Evolutionary conservation across 768 basidiomycete species (phyloP).

Genomic region (Russula vinacea): DNA sequence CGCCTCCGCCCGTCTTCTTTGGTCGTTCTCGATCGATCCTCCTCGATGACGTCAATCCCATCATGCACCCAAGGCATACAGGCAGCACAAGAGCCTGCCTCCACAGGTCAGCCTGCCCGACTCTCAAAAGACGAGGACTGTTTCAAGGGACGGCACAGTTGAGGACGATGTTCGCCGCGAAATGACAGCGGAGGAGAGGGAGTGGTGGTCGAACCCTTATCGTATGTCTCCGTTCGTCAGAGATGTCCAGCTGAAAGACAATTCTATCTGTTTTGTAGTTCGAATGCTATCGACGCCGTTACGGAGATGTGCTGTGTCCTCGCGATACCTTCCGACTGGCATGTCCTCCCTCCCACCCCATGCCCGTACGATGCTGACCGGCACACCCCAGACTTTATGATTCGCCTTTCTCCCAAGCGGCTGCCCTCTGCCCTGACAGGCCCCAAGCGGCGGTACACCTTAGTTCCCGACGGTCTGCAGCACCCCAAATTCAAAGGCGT

Average conservation of each 20-base stretch:
- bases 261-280: conserved; percentile 49
- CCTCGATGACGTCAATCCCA: conserved; percentile 52
- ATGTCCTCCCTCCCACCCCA: neutral
- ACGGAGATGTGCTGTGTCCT: conserved; percentile 52
- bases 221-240: conserved; percentile 42
- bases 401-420: conserved; percentile 55
- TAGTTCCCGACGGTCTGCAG: conserved; percentile 61
- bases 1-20: conserved; percentile 39
- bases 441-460: conserved; percentile 32
- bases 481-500: conserved; percentile 57
- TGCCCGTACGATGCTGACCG: neutral
- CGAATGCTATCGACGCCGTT: conserved; percentile 69
- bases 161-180: conserved; percentile 40
- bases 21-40: conserved; percentile 58
- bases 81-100: conserved; percentile 55
- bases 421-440: conserved; percentile 36
- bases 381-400: conserved; percentile 53
- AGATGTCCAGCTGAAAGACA: neutral
- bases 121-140: conserved; percentile 29
- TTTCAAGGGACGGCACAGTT: conserved; percentile 25
- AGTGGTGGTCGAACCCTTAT: conserved; percentile 75
- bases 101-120: conserved; percentile 44
- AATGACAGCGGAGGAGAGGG: conserved; percentile 61
- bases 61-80: conserved; percentile 49
- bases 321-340: conserved; percentile 58